Base-by-base conservation (phyloP, 2,329 filamentous ascomycete genomes). In the Periconia sp. region DNA sequence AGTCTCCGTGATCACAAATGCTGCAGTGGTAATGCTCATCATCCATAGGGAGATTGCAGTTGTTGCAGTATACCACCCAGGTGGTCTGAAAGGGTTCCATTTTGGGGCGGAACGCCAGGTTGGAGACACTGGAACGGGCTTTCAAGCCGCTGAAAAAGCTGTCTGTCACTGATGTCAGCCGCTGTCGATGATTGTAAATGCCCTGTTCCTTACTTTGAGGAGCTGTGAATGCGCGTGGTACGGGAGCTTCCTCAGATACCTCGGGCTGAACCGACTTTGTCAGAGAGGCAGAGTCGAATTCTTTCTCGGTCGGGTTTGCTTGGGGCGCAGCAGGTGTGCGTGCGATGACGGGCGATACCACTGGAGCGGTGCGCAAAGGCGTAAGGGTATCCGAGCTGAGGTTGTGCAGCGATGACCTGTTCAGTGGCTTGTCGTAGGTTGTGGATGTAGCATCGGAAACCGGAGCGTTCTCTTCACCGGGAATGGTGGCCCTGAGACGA, bases 41-140 rank as follows among this genome's bases (percentile, higher is more conserved):
- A 27, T 88, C 84, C 66, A 97, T 91, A 41, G 86, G 84, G 56
- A 79, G 81, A 62, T 91, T 88, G 75, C 94, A 99, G 71, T 85
- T 83, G 78, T 99, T 97, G 84, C 94, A 99, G 80, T 90, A 96
- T 43, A 99, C 92, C 13, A 90, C 89, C 75, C 92, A 96, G 8
- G 67, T 59, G 45, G 82, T 77, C 53, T 70, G 68, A n/a, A 65
- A 56, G 33, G 60, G 45, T n/a, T 64, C 62, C 50, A 72, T 69
- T 58, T 76, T 76, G 46, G 73, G 71, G 44, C 75, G 76, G 63
- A 77, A 69, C 18, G 71, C 70, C 42, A 76, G 67, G 23, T 66
- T 60, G 6, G 60, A 53, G 43, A 65, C 62, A 47, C 61, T 58
- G 10, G 66, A 57, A 44, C 65, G 54, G 43, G 67, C 62, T 45